A percentile compares a stretch with the other conserved stretches of the same genome.
phyloP scores from a whole-genome alignment of 306 rosid genomes.

The Sophora flavescens region DNA sequence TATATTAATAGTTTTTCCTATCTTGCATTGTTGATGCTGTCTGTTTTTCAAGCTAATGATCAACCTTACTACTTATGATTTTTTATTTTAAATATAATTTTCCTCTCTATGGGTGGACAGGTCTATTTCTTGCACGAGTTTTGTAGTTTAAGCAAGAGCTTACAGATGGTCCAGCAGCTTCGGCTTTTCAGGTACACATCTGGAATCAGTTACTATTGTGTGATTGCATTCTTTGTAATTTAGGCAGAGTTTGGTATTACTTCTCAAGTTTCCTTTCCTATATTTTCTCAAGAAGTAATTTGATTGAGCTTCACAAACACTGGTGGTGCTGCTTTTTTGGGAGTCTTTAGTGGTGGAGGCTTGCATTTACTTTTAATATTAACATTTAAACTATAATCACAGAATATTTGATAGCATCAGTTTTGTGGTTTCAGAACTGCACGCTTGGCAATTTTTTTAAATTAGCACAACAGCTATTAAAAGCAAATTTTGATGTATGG shows the following conservation, averaged over 20 bases:
- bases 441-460: conserved; percentile 13
- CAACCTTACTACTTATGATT: neutral
- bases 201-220: conserved; percentile 35
- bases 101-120: conserved; percentile 51
- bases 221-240: conserved; percentile 38
- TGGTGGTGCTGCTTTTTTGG: conserved; percentile 4
- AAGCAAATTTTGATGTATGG: conserved; percentile 27
- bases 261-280: neutral
- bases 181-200: conserved; percentile 77
- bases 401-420: conserved; percentile 15
- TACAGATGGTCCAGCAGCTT: conserved; percentile 93
- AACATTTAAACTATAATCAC: conserved; percentile 8
- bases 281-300: conserved; percentile 21
- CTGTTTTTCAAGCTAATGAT: conserved; percentile 11
- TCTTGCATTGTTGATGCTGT: conserved; percentile 23
- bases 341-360: conserved; percentile 14
- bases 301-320: conserved; percentile 15
- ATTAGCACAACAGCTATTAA: neutral
- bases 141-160: conserved; percentile 86
- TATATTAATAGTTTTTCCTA: conserved; percentile 1
- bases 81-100: conserved; percentile 4
- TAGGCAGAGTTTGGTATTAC: conserved; percentile 4
- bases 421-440: neutral
- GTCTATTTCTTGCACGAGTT: conserved; percentile 88
- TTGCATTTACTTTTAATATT: conserved; percentile 9